A percentile compares a stretch with the other conserved stretches of the same genome.
Conservation (phyloP, 345 rosid species). For the Murraya koenigii region DNA sequence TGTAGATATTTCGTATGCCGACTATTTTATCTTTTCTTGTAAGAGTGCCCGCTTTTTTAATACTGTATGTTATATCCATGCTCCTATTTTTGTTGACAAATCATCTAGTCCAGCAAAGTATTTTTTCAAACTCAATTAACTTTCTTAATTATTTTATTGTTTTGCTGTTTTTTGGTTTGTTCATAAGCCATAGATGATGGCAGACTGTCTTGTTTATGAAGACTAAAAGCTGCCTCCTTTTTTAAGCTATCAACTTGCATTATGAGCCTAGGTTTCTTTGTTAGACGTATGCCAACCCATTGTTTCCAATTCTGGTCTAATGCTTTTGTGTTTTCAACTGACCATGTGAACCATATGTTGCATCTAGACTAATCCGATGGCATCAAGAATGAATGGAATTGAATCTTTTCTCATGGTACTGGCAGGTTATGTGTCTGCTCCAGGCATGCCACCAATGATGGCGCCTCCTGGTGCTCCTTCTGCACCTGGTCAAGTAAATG, state of each 20-base stretch:
- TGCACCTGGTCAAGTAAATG: conserved; percentile 68
- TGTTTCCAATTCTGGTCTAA: not conserved
- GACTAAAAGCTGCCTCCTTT: not conserved
- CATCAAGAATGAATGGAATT: not conserved
- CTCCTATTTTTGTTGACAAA: not conserved
- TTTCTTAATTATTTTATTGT: not conserved
- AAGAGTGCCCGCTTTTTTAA: not conserved
- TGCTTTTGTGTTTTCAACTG: not conserved
- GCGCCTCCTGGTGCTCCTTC: conserved; percentile 90
- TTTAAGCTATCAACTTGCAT: not conserved
- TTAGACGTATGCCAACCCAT: not conserved
- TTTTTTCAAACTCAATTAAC: not conserved
- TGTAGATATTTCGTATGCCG: not conserved
- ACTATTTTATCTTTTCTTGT: not conserved
- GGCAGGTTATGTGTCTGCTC: conserved; percentile 55
- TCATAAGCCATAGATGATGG: not conserved
- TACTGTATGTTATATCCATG: not conserved
- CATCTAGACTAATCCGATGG: not conserved
- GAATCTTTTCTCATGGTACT: conserved; percentile 1
- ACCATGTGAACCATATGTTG: not conserved
- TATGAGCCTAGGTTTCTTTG: not conserved
- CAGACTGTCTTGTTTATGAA: conserved; percentile 3
- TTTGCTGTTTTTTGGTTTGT: not conserved
- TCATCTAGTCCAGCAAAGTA: not conserved
- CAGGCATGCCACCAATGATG: conserved; percentile 67